Evolutionary conservation across 129 eudicot genomes (phyloP).

Genomic region (Helianthus annuus): DNA sequence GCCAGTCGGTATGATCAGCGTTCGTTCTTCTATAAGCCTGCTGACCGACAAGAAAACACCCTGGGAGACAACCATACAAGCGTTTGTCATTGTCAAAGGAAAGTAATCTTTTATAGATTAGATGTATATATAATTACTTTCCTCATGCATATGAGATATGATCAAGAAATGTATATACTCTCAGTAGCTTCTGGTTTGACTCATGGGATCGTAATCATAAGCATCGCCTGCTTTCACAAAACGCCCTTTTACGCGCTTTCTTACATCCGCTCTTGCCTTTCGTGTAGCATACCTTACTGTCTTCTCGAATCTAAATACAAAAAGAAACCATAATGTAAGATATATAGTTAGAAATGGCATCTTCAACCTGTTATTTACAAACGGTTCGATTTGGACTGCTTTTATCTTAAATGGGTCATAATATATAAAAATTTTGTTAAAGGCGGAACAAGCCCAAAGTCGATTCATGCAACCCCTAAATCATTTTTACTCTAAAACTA

Average conservation of each 20-base stretch:
- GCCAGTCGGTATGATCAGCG: constrained; percentile 10
- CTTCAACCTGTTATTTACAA: background rate
- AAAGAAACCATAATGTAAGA: background rate
- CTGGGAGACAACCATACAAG: constrained; percentile 21
- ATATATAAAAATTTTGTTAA: background rate
- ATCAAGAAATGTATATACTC: constrained; percentile 23
- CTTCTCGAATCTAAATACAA: constrained; percentile 67
- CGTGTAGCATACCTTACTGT: constrained; percentile 78
- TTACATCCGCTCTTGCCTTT: constrained; percentile 86
- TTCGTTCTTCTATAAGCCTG: constrained; percentile 10
- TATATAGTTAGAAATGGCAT: background rate
- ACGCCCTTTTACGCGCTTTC: constrained; percentile 89
- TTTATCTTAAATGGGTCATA: background rate
- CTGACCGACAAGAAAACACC: constrained; percentile 25
- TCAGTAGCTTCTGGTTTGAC: constrained; percentile 67
- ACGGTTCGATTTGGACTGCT: background rate
- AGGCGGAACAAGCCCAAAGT: background rate
- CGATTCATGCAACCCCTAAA: background rate
- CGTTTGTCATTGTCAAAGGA: constrained; percentile 25
- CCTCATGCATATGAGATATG: constrained; percentile 28
- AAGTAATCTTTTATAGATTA: constrained; percentile 31
- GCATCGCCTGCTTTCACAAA: constrained; percentile 86
- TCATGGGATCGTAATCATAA: constrained; percentile 78
- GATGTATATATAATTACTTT: constrained; percentile 30
- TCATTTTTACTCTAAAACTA: background rate